phyloP scores from a whole-genome alignment of 2,329 filamentous ascomycete genomes.

The Aspergillus latus region DNA sequence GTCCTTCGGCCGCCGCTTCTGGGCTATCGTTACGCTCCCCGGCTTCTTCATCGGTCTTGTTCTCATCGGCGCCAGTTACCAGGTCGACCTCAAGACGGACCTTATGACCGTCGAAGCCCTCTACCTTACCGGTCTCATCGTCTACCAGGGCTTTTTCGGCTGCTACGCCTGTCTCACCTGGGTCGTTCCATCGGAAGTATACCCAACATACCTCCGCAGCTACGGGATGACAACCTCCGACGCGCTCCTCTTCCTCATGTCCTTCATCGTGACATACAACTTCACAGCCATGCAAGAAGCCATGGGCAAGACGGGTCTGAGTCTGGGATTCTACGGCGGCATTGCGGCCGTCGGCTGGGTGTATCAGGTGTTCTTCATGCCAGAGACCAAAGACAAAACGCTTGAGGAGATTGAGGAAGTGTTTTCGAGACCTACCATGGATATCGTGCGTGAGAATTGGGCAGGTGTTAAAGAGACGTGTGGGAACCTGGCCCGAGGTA shows the following conservation, averaged over 20 bases:
- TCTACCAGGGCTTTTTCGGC: slow-evolving; percentile 70
- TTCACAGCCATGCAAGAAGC: slow-evolving; percentile 68
- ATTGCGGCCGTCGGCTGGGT: slow-evolving; percentile 69
- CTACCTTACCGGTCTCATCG: slow-evolving; percentile 60
- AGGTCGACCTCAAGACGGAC: slow-evolving; percentile 51
- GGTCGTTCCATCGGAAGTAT: slow-evolving; percentile 68
- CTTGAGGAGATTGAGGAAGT: slow-evolving; percentile 71
- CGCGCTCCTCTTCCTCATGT: slow-evolving; percentile 67
- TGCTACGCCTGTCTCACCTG: slow-evolving; percentile 65
- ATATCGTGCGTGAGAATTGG: slow-evolving; percentile 61
- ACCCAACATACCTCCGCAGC: slow-evolving; percentile 68
- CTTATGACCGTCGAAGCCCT: slow-evolving; percentile 55
- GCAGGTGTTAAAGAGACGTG: slow-evolving; percentile 11
- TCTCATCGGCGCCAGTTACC: slow-evolving; percentile 65
- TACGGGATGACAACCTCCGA: slow-evolving; percentile 74
- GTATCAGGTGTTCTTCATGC: slow-evolving; percentile 74
- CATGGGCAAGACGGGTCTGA: slow-evolving; percentile 66
- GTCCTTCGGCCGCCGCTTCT: slow-evolving; percentile 69
- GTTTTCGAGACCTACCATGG: slow-evolving; percentile 62
- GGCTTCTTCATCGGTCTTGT: slow-evolving; percentile 70
- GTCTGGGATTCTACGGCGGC: slow-evolving; percentile 71
- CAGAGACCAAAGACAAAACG: slow-evolving; percentile 68
- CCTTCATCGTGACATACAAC: slow-evolving; percentile 74
- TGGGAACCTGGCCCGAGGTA: not conserved
- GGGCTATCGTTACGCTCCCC: slow-evolving; percentile 70